Evolutionary conservation across 352 stramenopile species (phyloP).

Genomic region (Globisporangium paroecandrum): DNA sequence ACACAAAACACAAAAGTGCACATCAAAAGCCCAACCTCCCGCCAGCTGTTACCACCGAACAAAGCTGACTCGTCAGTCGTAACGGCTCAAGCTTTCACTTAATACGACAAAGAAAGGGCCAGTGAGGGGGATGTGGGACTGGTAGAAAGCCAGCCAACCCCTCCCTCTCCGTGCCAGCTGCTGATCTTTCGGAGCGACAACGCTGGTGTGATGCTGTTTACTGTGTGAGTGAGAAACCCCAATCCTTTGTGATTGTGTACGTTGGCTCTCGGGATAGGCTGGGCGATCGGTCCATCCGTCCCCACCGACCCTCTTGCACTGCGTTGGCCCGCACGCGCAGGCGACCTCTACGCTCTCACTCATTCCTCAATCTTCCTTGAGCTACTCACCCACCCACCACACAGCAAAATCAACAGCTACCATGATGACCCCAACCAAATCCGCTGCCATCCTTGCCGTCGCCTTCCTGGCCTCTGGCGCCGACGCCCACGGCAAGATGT

Average conservation of each 20-base stretch:
- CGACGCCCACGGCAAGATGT: conserved; percentile 47
- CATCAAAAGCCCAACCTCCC: not conserved
- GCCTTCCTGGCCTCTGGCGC: conserved; percentile 19
- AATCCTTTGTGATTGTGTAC: not conserved
- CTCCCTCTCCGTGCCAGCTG: not conserved
- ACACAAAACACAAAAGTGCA: too few species aligned
- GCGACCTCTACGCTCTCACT: not conserved
- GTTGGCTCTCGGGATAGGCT: not conserved
- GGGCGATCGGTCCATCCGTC: too few species aligned
- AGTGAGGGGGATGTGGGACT: not conserved
- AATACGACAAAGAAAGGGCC: not conserved
- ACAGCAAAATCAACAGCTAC: not conserved
- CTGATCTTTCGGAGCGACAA: not conserved
- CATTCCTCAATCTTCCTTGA: not conserved
- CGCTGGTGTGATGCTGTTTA: not conserved
- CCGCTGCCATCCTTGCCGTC: conserved; percentile 17
- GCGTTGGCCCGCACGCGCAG: too few species aligned
- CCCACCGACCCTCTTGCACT: too few species aligned
- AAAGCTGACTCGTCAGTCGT: not conserved
- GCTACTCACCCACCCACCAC: not conserved
- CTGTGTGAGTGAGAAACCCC: not conserved
- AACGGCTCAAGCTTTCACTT: not conserved
- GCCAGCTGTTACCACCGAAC: not conserved
- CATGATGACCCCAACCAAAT: conserved; percentile 37
- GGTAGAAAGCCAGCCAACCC: not conserved